Conservation (phyloP, 306 rosid species). For the Sechiopsis laciniata region DNA sequence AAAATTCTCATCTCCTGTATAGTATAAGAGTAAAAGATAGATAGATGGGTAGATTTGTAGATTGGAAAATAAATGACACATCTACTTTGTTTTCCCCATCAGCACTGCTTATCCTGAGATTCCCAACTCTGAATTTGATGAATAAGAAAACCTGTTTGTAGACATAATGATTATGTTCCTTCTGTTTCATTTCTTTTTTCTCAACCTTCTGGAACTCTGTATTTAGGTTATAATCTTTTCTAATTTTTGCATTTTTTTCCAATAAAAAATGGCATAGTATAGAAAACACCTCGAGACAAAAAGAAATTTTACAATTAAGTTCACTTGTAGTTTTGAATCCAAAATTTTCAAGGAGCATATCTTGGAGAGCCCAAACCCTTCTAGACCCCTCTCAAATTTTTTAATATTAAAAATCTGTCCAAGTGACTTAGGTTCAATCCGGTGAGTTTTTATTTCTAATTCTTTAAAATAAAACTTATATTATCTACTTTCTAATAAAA, state of each 20-base stretch:
- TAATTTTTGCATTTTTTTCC: background rate
- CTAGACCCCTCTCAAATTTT: too few species aligned
- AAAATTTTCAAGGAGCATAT: too few species aligned
- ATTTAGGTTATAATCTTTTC: background rate
- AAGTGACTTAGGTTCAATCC: too few species aligned
- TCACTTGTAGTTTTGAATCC: too few species aligned
- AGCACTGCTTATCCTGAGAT: background rate
- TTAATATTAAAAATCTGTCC: too few species aligned
- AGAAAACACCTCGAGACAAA: too few species aligned
- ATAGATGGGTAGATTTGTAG: background rate
- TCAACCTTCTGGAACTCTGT: background rate
- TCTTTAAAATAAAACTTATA: too few species aligned
- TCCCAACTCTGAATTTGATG: background rate
- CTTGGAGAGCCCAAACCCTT: too few species aligned
- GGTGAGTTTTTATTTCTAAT: too few species aligned
- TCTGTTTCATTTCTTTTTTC: conserved; percentile 1
- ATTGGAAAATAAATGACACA: background rate
- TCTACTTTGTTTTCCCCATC: background rate
- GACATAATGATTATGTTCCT: background rate
- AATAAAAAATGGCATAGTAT: background rate
- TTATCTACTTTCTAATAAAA: too few species aligned
- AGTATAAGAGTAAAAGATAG: conserved; percentile 3
- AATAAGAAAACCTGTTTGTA: background rate
- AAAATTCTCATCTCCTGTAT: background rate
- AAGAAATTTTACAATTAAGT: too few species aligned